phyloP scores from a whole-genome alignment of 306 rosid genomes.

The Carpinus fangiana region DNA sequence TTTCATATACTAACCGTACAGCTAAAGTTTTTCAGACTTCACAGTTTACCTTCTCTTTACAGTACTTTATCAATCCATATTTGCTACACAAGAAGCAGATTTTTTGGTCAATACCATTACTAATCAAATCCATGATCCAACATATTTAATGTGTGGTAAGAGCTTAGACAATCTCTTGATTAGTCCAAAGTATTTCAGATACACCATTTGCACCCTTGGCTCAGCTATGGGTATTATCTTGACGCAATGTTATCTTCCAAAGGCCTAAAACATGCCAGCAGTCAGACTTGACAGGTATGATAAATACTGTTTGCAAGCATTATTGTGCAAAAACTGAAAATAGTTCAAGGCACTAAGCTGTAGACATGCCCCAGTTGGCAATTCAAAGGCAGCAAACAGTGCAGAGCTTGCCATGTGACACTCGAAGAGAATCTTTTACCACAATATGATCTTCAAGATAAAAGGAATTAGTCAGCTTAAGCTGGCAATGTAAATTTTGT shows the following conservation, averaged over 20 bases:
- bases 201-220: not conserved
- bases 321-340: not conserved
- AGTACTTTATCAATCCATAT: not conserved
- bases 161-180: not conserved
- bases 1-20: not conserved
- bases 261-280: slow-evolving; percentile 3
- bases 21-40: not conserved
- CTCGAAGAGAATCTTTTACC: not conserved
- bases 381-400: not conserved
- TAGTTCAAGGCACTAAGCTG: not conserved
- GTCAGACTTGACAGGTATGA: not conserved
- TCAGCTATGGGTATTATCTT: not conserved
- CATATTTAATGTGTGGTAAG: no score
- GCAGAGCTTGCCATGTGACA: not conserved
- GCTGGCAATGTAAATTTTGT: not conserved
- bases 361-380: not conserved
- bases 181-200: not conserved
- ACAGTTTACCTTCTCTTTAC: not conserved
- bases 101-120: not conserved
- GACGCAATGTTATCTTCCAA: not conserved
- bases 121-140: not conserved
- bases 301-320: not conserved
- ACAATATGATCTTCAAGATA: not conserved
- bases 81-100: not conserved
- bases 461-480: not conserved